These are phyloP conservation scores for Ogataea thermomethanolica DNA, from an alignment of 805 yeast species.

Conservation along the genomic window DNA sequence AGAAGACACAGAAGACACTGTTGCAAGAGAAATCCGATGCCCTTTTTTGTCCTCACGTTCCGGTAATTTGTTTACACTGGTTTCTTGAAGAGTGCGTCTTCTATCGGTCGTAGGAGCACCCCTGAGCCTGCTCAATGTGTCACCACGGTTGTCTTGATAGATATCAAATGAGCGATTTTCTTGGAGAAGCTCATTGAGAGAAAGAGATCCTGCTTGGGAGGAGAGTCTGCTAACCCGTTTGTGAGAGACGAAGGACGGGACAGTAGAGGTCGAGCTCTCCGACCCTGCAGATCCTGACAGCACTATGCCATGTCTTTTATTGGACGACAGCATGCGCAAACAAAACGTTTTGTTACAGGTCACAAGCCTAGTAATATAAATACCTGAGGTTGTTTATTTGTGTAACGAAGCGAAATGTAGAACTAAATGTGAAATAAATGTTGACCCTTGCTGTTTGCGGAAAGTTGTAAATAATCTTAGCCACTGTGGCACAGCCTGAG, in stretches of 20 bases:
- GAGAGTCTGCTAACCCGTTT: conserved; percentile 10
- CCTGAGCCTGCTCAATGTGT: conserved; percentile 12
- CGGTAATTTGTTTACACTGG: conserved; percentile 11
- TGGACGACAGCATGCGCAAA: conserved; percentile 12
- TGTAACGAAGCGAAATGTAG: conserved; percentile 6
- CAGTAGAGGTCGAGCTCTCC: background rate
- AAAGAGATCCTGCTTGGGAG: conserved; percentile 15
- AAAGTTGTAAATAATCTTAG: conserved; percentile 13
- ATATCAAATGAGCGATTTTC: conserved; percentile 6
- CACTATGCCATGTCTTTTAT: conserved; percentile 22
- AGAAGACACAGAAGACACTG: conserved; percentile 19
- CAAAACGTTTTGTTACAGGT: conserved; percentile 8
- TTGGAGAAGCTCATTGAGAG: conserved; percentile 15
- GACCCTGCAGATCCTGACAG: conserved; percentile 9
- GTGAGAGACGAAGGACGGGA: conserved; percentile 5
- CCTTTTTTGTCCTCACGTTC: conserved; percentile 9
- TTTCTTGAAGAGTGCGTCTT: conserved; percentile 3
- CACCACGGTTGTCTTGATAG: conserved; percentile 8
- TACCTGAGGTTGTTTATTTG: conserved; percentile 5
- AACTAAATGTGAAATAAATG: background rate
- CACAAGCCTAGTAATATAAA: conserved; percentile 5
- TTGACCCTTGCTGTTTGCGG: conserved; percentile 10
- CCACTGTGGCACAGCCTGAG: conserved; percentile 8
- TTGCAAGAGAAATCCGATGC: conserved; percentile 18
- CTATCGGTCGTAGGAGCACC: conserved; percentile 4